Percentiles rank a stretch among this genome's conserved stretches.
Evolutionary conservation across 2,329 filamentous ascomycete species (phyloP).

Genomic region (Pestalotiopsis sp.): DNA sequence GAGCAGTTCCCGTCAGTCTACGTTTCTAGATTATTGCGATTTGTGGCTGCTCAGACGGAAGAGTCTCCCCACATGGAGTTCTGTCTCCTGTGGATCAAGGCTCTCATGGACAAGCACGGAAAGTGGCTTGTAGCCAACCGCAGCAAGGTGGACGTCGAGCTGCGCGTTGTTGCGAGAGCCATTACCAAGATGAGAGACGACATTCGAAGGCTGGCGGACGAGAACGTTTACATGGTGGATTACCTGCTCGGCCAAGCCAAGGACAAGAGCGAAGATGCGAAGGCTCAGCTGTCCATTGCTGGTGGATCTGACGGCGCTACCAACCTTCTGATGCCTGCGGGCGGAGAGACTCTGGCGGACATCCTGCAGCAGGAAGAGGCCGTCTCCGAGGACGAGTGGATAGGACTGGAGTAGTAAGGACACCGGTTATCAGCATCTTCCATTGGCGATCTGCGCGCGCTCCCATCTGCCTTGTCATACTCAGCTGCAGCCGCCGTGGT

Average conservation of each 20-base stretch:
- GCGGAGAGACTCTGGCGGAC: constrained; percentile 20
- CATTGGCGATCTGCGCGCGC: background rate
- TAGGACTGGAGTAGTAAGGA: constrained; percentile 31
- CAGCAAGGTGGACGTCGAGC: constrained; percentile 78
- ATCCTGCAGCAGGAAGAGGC: constrained; percentile 23
- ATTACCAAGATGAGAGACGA: constrained; percentile 81
- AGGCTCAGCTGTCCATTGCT: constrained; percentile 14
- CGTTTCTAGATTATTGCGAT: constrained; percentile 80
- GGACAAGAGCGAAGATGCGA: constrained; percentile 18
- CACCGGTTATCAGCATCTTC: background rate
- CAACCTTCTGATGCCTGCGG: constrained; percentile 25
- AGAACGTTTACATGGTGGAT: constrained; percentile 87
- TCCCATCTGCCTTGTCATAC: background rate
- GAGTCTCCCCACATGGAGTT: constrained; percentile 94
- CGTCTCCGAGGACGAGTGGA: constrained; percentile 32
- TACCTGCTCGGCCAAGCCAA: constrained; percentile 67
- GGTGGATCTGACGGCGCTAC: constrained; percentile 22
- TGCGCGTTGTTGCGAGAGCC: constrained; percentile 80
- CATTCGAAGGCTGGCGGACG: constrained; percentile 79
- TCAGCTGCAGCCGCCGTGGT: background rate
- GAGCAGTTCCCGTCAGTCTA: constrained; percentile 83
- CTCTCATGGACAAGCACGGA: constrained; percentile 80
- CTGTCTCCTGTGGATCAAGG: constrained; percentile 90
- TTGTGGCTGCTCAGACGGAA: constrained; percentile 86
- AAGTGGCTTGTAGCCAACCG: constrained; percentile 81